Percentiles rank a stretch among this genome's conserved stretches.
These are phyloP conservation scores for Arthrobotrys pseudoclavata DNA, from an alignment of 2,329 filamentous ascomycete species.

Conservation along the genomic window DNA sequence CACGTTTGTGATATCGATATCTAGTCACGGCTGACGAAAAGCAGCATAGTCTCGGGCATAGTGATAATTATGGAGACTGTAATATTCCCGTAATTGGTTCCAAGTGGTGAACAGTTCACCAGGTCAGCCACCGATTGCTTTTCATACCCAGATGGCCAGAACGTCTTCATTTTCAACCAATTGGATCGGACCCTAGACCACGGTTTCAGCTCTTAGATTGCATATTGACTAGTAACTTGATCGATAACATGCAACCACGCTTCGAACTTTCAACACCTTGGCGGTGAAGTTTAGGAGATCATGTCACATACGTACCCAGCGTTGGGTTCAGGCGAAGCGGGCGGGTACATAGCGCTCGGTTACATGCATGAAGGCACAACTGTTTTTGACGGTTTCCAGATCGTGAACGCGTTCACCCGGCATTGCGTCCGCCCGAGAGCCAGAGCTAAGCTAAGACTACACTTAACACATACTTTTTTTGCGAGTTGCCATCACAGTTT, in stretches of 20 bases:
- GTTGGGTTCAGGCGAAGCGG: slow-evolving; percentile 39
- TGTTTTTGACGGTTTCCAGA: slow-evolving; percentile 27
- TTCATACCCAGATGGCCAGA: slow-evolving; percentile 6
- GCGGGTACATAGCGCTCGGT: slow-evolving; percentile 43
- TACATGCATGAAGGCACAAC: slow-evolving; percentile 44
- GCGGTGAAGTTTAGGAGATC: slow-evolving; percentile 14
- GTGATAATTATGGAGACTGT: slow-evolving; percentile 10
- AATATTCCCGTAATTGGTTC: slow-evolving; percentile 11
- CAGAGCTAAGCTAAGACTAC: neutral
- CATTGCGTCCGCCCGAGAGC: slow-evolving; percentile 29
- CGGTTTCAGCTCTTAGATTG: slow-evolving; percentile 27
- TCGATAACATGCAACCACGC: slow-evolving; percentile 16
- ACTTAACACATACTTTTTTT: neutral
- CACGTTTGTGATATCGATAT: slow-evolving; percentile 31
- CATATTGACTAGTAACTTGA: slow-evolving; percentile 4
- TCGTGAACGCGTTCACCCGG: slow-evolving; percentile 40
- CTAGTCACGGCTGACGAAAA: slow-evolving; percentile 16
- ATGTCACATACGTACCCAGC: slow-evolving; percentile 14
- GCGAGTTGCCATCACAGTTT: slow-evolving; percentile 2
- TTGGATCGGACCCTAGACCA: slow-evolving; percentile 24
- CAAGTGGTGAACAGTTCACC: slow-evolving; percentile 23
- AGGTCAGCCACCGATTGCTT: slow-evolving; percentile 27
- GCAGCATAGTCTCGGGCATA: slow-evolving; percentile 2
- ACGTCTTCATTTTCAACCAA: neutral
- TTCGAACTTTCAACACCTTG: slow-evolving; percentile 15